These are phyloP conservation scores for Boletus pseudo-olivaceus DNA, from an alignment of 768 basidiomycete species.

Conservation along the genomic window DNA sequence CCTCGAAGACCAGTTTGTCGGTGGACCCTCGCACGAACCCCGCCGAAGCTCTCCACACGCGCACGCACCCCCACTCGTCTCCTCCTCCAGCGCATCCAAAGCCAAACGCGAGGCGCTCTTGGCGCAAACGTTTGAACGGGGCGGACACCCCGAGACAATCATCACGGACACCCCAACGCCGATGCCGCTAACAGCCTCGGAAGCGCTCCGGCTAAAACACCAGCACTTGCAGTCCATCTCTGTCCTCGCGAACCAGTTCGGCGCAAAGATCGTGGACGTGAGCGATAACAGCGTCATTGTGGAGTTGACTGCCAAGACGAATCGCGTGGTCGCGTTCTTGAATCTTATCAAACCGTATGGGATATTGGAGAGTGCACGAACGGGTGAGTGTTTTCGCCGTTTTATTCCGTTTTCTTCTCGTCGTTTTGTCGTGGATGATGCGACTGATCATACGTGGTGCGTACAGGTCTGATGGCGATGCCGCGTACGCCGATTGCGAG, in stretches of 20 bases:
- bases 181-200: conserved; percentile 62
- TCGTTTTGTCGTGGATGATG: background rate
- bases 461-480: conserved; percentile 92
- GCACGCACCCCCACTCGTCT: background rate
- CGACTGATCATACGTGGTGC: background rate
- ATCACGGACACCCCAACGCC: conserved; percentile 26
- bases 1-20: conserved; percentile 84
- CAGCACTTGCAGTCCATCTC: conserved; percentile 86
- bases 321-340: conserved; percentile 89
- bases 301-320: conserved; percentile 91
- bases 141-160: conserved; percentile 37
- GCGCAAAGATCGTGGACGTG: conserved; percentile 90
- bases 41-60: conserved; percentile 36
- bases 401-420: background rate
- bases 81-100: conserved; percentile 42
- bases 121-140: conserved; percentile 75
- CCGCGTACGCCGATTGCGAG: conserved; percentile 86
- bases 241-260: conserved; percentile 82
- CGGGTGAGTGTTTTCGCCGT: conserved; percentile 52
- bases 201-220: conserved; percentile 87
- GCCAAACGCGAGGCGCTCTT: conserved; percentile 67
- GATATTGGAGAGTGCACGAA: conserved; percentile 90
- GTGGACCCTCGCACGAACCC: conserved; percentile 81
- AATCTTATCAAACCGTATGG: conserved; percentile 91
- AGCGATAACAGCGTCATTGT: conserved; percentile 94